Conservation (phyloP, 2,329 filamentous ascomycete species). For the Trichoderma simmonsii region DNA sequence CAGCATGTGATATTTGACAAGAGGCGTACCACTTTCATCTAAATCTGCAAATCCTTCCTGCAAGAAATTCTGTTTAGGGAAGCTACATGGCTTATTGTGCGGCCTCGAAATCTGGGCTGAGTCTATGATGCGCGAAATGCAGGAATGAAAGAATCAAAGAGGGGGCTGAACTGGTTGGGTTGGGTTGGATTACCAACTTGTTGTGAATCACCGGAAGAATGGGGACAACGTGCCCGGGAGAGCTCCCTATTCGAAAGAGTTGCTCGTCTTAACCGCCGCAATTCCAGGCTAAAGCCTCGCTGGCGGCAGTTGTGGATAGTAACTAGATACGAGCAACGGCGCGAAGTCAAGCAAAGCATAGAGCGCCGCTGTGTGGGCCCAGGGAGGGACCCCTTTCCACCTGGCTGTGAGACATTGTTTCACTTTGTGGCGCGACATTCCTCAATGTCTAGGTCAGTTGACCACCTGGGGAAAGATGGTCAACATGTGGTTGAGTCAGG, state of each 20-base stretch:
- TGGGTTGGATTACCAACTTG: neutral
- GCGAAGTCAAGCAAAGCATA: neutral
- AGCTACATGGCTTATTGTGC: neutral
- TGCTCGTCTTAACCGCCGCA: neutral
- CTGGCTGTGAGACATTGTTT: neutral
- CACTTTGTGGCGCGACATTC: neutral
- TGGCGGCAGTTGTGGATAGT: slow-evolving; percentile 9
- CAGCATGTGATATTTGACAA: slow-evolving; percentile 6
- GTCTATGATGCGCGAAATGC: neutral
- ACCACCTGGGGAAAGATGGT: neutral
- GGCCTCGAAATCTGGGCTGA: neutral
- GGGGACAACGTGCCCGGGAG: neutral
- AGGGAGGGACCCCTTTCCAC: neutral
- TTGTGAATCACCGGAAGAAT: neutral
- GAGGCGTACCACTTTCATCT: neutral
- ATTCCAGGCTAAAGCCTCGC: neutral
- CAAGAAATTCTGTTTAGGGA: slow-evolving; percentile 8
- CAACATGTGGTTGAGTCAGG: neutral
- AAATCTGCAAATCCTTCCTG: neutral
- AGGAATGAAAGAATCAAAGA: neutral
- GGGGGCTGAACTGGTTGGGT: neutral
- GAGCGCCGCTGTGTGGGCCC: neutral
- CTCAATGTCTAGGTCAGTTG: neutral
- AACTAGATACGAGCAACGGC: neutral
- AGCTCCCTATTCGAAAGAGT: neutral